Conservation (phyloP, 306 rosid genomes). For the Castanospermum australe region DNA sequence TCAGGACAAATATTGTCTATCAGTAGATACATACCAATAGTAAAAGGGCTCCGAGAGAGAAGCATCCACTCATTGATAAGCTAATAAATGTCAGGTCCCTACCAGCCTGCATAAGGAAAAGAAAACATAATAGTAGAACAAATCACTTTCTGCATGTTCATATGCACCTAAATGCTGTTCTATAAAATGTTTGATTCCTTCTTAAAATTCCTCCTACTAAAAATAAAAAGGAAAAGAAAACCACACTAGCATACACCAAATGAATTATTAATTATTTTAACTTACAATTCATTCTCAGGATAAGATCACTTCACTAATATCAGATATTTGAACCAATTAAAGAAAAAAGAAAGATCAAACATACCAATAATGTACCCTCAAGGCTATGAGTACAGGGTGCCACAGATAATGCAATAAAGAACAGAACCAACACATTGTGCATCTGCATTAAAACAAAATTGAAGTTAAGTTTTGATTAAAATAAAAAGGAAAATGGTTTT, state of each 20-base stretch:
- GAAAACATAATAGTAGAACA: not conserved
- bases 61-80: slow-evolving; percentile 60
- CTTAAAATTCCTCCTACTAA: not conserved
- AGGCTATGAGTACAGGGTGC: slow-evolving; percentile 65
- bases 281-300: not conserved
- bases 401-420: slow-evolving; percentile 51
- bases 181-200: not conserved
- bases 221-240: not conserved
- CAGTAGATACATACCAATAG: slow-evolving; percentile 36
- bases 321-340: not conserved
- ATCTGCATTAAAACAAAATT: slow-evolving; percentile 44
- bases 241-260: not conserved
- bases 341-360: not conserved
- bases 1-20: not conserved
- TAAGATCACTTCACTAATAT: not conserved
- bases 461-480: not conserved
- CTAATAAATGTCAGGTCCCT: slow-evolving; percentile 61
- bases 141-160: not conserved
- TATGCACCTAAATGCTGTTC: not conserved
- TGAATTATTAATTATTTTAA: not conserved
- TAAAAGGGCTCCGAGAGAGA: slow-evolving; percentile 42
- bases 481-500: not conserved
- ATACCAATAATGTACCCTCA: slow-evolving; percentile 81
- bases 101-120: slow-evolving; percentile 47
- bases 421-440: slow-evolving; percentile 62